A percentile compares a stretch with the other conserved stretches of the same genome.
Evolutionary conservation across 2,329 filamentous ascomycete species (phyloP).

Genomic region (Phialophora verrucosa): DNA sequence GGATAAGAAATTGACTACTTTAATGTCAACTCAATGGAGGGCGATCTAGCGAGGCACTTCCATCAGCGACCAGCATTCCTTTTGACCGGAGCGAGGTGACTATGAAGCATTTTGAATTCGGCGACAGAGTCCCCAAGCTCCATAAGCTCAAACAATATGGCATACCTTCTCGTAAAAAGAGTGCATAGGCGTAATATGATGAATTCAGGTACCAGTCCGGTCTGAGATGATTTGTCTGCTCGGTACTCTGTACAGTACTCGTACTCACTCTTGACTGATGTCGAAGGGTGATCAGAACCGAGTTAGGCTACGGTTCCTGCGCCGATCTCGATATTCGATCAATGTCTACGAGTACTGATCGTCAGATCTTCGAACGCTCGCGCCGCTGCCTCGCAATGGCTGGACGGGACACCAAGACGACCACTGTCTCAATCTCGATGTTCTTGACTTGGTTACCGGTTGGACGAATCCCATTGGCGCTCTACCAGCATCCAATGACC

Average conservation of each 20-base stretch:
- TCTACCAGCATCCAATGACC: background rate
- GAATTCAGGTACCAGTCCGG: background rate
- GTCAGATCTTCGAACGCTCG: background rate
- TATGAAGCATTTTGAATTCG: background rate
- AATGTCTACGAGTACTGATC: background rate
- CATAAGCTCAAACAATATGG: background rate
- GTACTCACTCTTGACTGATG: background rate
- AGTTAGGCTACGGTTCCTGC: background rate
- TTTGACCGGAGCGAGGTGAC: background rate
- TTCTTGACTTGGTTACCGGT: background rate
- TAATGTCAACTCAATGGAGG: background rate
- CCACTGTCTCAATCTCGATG: background rate
- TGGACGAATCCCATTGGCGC: background rate
- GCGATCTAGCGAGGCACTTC: background rate
- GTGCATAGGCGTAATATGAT: background rate
- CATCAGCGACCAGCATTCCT: background rate
- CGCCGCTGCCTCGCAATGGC: background rate
- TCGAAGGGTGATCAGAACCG: background rate
- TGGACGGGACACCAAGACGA: slow-evolving; percentile 1
- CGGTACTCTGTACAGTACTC: background rate
- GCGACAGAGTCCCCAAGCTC: background rate
- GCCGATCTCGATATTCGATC: background rate
- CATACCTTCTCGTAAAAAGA: background rate
- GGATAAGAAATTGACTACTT: background rate
- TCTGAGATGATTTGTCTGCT: background rate